These are phyloP conservation scores for Hypomontagnella submonticulosa DNA, from an alignment of 495 filamentous ascomycete species.

Conservation along the genomic window DNA sequence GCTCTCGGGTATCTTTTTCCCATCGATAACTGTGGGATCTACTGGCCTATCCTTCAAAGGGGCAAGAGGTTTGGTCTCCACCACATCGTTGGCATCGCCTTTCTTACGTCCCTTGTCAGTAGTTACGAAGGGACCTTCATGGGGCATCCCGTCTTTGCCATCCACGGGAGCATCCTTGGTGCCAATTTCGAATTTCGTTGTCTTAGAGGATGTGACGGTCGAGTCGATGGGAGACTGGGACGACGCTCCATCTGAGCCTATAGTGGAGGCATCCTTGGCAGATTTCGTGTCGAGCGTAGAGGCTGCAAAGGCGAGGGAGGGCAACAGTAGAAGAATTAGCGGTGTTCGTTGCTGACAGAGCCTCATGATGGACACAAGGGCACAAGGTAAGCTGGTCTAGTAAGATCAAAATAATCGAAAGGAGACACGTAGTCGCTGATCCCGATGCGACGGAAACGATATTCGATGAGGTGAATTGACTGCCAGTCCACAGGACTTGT, in stretches of 20 bases:
- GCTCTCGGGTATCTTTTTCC: conserved; percentile 75
- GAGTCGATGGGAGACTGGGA: conserved; percentile 46
- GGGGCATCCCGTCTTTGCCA: conserved; percentile 94
- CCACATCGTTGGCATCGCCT: conserved; percentile 46
- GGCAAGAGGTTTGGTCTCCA: conserved; percentile 60
- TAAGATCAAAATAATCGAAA: neutral
- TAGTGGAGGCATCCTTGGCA: conserved; percentile 25
- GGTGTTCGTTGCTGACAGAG: conserved; percentile 53
- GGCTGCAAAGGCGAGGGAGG: conserved; percentile 54
- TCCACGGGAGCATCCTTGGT: conserved; percentile 94
- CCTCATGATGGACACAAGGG: conserved; percentile 51
- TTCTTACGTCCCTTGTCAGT: conserved; percentile 63
- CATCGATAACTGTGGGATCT: conserved; percentile 64
- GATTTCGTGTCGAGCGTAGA: conserved; percentile 44
- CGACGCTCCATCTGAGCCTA: conserved; percentile 28
- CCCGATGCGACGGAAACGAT: neutral
- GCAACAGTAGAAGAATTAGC: conserved; percentile 58
- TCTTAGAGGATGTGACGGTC: conserved; percentile 38
- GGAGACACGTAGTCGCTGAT: neutral
- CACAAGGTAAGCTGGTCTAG: conserved; percentile 1
- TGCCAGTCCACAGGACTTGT: conserved; percentile 1
- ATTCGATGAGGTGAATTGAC: neutral
- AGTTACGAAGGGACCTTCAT: conserved; percentile 88
- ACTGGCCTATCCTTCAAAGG: conserved; percentile 59
- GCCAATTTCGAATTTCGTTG: conserved; percentile 61